Evolutionary conservation across 305 asterid species (phyloP).

Genomic region (Rubia balearica): DNA sequence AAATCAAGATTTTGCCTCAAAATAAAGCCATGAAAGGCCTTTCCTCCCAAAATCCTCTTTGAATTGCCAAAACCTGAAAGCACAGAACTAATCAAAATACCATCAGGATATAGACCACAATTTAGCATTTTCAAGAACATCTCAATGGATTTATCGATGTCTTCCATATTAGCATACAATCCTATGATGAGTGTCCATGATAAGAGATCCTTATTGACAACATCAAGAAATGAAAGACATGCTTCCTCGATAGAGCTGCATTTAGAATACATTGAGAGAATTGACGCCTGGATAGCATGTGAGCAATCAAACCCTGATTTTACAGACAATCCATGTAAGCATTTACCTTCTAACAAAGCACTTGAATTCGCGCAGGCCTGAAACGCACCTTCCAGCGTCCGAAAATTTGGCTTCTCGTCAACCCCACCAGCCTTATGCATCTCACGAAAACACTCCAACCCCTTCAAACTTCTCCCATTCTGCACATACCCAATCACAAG

Average conservation of each 20-base stretch:
- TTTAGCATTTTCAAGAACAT: constrained; percentile 45
- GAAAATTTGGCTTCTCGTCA: constrained; percentile 47
- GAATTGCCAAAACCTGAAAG: constrained; percentile 42
- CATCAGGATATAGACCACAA: constrained; percentile 50
- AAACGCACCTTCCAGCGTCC: constrained; percentile 72
- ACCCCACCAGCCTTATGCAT: constrained; percentile 47
- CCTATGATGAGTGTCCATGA: constrained; percentile 61
- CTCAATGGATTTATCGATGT: constrained; percentile 30
- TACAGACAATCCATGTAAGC: constrained; percentile 58
- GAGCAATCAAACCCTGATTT: constrained; percentile 44
- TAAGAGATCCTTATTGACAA: constrained; percentile 44
- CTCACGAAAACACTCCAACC: constrained; percentile 47
- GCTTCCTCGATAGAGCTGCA: constrained; percentile 52
- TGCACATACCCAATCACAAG: constrained; percentile 66
- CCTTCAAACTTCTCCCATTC: constrained; percentile 53
- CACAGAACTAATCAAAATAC: constrained; percentile 53
- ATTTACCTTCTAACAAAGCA: constrained; percentile 53
- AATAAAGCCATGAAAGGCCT: constrained; percentile 59
- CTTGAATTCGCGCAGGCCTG: constrained; percentile 70
- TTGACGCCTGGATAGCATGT: constrained; percentile 37
- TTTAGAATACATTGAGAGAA: constrained; percentile 66
- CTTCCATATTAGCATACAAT: constrained; percentile 40
- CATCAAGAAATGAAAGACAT: constrained; percentile 40
- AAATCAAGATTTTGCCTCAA: constrained; percentile 40
- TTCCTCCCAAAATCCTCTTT: constrained; percentile 35